Evolutionary conservation across 371 early-diverging fungal genomes (phyloP), one percentile per base, ranked within the genome.

Genomic region (Rhizopus arrhizus): DNA sequence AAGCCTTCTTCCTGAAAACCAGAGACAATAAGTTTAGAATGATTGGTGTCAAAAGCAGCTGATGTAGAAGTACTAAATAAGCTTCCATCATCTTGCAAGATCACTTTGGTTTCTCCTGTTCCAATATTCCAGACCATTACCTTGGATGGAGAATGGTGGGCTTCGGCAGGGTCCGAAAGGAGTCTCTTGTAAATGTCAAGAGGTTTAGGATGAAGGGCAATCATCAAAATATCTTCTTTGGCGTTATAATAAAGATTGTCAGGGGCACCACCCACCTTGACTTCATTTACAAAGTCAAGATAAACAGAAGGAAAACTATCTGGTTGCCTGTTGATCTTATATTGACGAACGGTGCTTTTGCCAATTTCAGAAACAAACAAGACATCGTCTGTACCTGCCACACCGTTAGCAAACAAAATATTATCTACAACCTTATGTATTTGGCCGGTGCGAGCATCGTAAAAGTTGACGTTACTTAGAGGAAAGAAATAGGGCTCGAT

Each of bases 391-490:
- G 66, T 64, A 35, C 79, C 74, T 5, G 68, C 36, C 1, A 79
- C 16, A 16, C 80, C 80, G 38, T 79, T 79, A 22, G 73, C 68
- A 51, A 79, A 79, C 29, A 54, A 32, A 9, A 79, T 40, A 0
- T 73, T 72, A 10, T 59, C 49, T 3, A 62, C 49, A 0, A 72
- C 70, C 13, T 64, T 59, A n/a, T 68, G 64, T 0, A 63, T 67
- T 4, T 53, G 51, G 0, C 58, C 57, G 1, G 61, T 50, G 16
- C 69, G 66, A 3, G 74, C 71, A 62, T 79, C 70, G 31, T 76
- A 79, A 28, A 79, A 68, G 12, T 55, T 56, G 12, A 75, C 61
- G 22, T 56, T 65, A 11, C 64, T 59, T 10, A 72, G 43, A 28
- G 59, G 69, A 3, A 79, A 59, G 10, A 60, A 40, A 35, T 56